Evolutionary conservation across 176 grass and related monocot species (phyloP).

Genomic region (Aegilops umbellulata): DNA sequence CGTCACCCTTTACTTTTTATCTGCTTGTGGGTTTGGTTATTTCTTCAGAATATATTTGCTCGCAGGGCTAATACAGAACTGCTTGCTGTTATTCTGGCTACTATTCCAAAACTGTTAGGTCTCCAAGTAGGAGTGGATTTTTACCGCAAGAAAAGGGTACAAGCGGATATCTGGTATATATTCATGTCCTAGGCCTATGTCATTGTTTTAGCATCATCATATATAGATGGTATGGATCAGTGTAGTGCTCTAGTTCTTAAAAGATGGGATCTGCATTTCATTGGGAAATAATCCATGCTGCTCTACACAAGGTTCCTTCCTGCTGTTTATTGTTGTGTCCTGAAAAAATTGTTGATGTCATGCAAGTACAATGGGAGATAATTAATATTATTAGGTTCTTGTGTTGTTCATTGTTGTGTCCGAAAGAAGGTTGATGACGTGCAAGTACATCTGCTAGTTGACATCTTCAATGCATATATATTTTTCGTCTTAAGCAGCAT

Average conservation of each 20-base stretch:
- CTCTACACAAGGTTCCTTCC: constrained; percentile 1
- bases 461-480: not conserved
- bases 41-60: constrained; percentile 12
- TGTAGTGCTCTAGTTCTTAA: constrained; percentile 15
- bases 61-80: not conserved
- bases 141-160: not conserved
- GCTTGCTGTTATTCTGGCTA: not conserved
- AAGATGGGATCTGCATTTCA: not conserved
- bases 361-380: not conserved
- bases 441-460: not conserved
- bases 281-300: not conserved
- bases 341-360: not conserved
- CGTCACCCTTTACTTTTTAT: not conserved
- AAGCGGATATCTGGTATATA: constrained; percentile 3
- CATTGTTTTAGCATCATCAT: not conserved
- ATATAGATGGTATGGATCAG: not conserved
- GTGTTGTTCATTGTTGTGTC: not conserved
- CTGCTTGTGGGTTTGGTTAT: not conserved
- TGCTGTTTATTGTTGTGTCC: not conserved
- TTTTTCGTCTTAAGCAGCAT: constrained; percentile 38
- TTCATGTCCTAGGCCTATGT: constrained; percentile 3
- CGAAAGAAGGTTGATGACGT: constrained; percentile 11
- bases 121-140: constrained; percentile 11
- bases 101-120: constrained; percentile 1
- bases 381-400: constrained; percentile 1